phyloP scores from a whole-genome alignment of 2,329 filamentous ascomycete species.

The Xylariaceae sp. region DNA sequence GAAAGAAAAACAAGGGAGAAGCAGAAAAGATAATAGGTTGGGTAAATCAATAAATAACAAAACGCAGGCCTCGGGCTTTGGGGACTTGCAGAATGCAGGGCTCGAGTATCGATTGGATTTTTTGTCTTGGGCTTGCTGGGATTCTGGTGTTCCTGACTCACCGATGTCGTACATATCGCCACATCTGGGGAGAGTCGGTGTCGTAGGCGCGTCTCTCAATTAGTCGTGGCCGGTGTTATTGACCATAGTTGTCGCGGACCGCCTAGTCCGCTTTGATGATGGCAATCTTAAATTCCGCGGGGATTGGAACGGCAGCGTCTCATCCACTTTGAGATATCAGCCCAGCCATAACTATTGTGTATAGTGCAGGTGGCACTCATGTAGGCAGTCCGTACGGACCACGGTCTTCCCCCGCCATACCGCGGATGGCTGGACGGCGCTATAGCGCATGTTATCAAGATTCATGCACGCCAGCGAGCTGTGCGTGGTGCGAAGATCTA shows the following conservation, averaged over 20 bases:
- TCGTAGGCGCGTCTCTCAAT: not conserved
- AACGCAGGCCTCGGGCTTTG: slow-evolving; percentile 8
- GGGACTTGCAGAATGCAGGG: not conserved
- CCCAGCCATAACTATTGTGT: not conserved
- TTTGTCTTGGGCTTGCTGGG: not conserved
- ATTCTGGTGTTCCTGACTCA: not conserved
- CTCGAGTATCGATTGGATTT: not conserved
- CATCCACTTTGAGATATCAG: not conserved
- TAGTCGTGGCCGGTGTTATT: too few relatives aligned
- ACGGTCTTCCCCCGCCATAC: too few relatives aligned
- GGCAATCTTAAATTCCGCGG: not conserved
- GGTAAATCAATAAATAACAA: not conserved
- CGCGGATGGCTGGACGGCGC: too few relatives aligned
- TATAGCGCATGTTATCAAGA: too few relatives aligned
- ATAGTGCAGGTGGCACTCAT: not conserved
- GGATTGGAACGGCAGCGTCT: not conserved
- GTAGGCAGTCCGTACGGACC: too few relatives aligned
- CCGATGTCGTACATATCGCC: not conserved
- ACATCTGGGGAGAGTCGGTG: not conserved
- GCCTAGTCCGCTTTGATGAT: not conserved
- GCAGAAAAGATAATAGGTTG: not conserved
- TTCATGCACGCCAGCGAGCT: too few relatives aligned
- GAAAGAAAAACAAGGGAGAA: not conserved
- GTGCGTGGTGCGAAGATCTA: too few relatives aligned
- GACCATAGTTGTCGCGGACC: too few relatives aligned